Evolutionary conservation across 441 rosid species (phyloP), one percentile per base, ranked within the genome.

Genomic region (Pelargonium fulgidum): DNA sequence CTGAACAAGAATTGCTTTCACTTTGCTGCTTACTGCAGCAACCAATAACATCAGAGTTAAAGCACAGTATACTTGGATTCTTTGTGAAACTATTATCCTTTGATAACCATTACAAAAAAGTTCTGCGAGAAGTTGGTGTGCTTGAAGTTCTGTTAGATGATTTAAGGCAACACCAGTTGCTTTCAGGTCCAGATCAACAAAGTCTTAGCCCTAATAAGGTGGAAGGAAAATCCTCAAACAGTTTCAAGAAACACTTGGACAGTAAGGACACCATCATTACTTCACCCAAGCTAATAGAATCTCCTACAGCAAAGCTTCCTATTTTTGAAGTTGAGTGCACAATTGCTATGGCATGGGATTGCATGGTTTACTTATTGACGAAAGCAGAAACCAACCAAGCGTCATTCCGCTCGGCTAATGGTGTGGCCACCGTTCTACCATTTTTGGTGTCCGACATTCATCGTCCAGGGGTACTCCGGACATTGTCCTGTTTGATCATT

Each of bases 11-110:
- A 79, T 73, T 96, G 80, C 87, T 96, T 78, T 93, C 99, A 41
- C 92, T 96, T 63, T 93, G 99, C 82, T 96, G 98, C 89, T 87
- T 96, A 73, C 77, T 96, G 88, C 99, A 96, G 86, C 99, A 93
- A 75, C 89, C 92, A 68, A 90, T 93, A 67, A 78, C 97, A 70
- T 83, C 99, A 67, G 92, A 91, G 63, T 75, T 96, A 74, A 96
- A 96, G 92, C 89, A 89, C 77, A 89, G 96, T 8, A 84, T 93
- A 77, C 97, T 96, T 72, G 84, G 92, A 70, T 93, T 96, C 86
- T 91, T 93, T 74, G 96, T 93, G 69, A 96, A 96, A 78, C 97
- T 96, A 48, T 67, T 93, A 79, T 96, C 99, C 68, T 96, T 96
- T 81, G 99, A 93, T 84, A 98, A 93, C 77, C 99, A 93, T 66